phyloP scores from a whole-genome alignment of 108 stramenopile genomes.

The Conticribra guillardii region DNA sequence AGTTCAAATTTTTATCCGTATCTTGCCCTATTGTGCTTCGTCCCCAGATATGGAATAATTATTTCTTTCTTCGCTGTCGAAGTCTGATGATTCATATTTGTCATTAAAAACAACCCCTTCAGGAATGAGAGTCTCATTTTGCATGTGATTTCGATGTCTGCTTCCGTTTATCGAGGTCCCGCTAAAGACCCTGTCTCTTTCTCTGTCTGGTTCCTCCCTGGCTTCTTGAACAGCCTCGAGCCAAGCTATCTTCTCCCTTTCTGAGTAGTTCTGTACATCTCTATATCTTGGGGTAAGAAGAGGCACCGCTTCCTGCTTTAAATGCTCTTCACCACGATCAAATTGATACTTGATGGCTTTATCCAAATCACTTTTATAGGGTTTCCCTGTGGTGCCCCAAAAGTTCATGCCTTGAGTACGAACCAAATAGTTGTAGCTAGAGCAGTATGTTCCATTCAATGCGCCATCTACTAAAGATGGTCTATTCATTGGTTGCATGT shows the following conservation, averaged over 20 bases:
- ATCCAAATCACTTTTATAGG: conserved; percentile 20
- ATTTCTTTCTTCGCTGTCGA: neutral
- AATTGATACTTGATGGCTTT: conserved; percentile 28
- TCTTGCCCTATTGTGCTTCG: neutral
- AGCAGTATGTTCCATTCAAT: conserved; percentile 50
- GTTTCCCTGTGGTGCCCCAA: conserved; percentile 35
- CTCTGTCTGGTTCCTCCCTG: neutral
- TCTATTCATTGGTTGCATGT: conserved; percentile 37
- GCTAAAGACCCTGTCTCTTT: neutral
- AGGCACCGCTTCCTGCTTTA: conserved; percentile 7
- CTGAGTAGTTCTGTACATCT: conserved; percentile 4
- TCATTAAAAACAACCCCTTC: neutral
- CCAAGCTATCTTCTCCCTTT: conserved; percentile 29
- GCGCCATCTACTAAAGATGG: conserved; percentile 32
- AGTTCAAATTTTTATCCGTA: conserved; percentile 2
- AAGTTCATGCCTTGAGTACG: conserved; percentile 28
- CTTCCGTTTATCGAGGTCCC: too few relatives aligned
- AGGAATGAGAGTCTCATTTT: neutral
- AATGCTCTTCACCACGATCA: conserved; percentile 4
- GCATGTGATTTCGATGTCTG: neutral
- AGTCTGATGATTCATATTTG: neutral
- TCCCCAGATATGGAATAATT: neutral
- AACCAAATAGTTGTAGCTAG: conserved; percentile 39
- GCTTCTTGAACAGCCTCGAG: conserved; percentile 14
- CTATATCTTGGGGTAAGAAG: neutral